Evolutionary conservation across 345 rosid genomes (phyloP).

Genomic region (Brassica nigra): DNA sequence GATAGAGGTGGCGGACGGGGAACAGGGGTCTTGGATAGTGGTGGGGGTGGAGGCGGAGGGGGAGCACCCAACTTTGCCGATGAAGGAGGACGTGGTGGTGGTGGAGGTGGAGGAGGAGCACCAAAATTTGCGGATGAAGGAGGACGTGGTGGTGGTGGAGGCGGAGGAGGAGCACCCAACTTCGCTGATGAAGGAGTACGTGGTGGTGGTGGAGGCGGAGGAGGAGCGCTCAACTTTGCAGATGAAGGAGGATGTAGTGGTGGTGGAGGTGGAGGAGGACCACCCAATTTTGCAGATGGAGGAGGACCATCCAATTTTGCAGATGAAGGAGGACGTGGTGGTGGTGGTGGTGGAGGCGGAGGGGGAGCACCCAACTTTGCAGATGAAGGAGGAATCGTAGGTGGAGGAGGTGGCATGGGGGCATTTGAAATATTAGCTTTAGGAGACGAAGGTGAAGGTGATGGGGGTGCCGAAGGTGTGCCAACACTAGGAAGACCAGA

Average conservation of each 20-base stretch:
- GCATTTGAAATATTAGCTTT: constrained; percentile 35
- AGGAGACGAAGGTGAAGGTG: constrained; percentile 33
- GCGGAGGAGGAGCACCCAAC: too few species aligned
- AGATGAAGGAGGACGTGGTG: too few species aligned
- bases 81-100: constrained; percentile 10
- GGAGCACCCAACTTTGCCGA: constrained; percentile 33
- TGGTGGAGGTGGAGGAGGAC: too few species aligned
- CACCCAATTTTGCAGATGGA: too few species aligned
- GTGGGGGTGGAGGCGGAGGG: constrained; percentile 29
- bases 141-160: not conserved
- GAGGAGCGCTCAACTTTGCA: too few species aligned
- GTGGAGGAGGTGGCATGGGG: constrained; percentile 30
- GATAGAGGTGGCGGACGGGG: constrained; percentile 28
- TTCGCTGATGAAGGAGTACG: too few species aligned
- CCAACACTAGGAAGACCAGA: constrained; percentile 22
- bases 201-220: too few species aligned
- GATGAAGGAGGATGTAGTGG: too few species aligned
- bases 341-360: too few species aligned
- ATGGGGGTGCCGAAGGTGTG: constrained; percentile 34
- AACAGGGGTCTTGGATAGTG: constrained; percentile 24
- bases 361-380: too few species aligned
- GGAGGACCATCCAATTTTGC: too few species aligned
- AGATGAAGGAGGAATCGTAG: too few species aligned
- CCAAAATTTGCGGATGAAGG: constrained; percentile 26
- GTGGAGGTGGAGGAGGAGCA: constrained; percentile 35